Base-by-base conservation (phyloP, 345 rosid species). In the Erucastrum elatum region DNA sequence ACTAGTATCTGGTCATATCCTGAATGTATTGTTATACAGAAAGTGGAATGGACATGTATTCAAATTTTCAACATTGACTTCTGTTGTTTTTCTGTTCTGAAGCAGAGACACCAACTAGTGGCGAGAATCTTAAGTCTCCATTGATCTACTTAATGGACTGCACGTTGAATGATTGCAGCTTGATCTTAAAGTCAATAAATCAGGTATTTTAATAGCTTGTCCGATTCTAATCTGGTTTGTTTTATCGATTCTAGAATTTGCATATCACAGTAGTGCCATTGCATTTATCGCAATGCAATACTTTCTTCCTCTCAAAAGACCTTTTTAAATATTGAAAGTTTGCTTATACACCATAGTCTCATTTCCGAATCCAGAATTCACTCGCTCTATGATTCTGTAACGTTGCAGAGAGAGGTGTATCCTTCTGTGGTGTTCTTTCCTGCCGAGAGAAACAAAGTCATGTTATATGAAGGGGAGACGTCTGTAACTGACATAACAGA, bases 161-260 rank as follows among this genome's bases (percentile, higher is more conserved):
- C 87, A 88, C 94, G 61, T 75, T 90, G 86, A 94, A 91, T 71
- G 98, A 94, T 74, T 94, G 98, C 90, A 86, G 89, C 85, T 84
- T 79, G 67, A 90, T 88, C 70, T 80, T 92, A 53, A 88, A 86
- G 72, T 85, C 94, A 64, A 59, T 85, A 25, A 77, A 84, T 77
- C 88, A 87, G 98, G 98, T 92, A 77, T 81, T 49, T 65, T 25
- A 44, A 82, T 70, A 68, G 49, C 51, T 56, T 61, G 12, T 17
- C 29, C 39, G 69, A 63, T 15, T 70, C 64, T 62, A 62, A 21
- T 74, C 21, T 27, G 12, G 27, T 49, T 74, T 75, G 53, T 64
- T 37, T 56, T 6, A 39, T 55, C n/a, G 21, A 63, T 34, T 39
- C 12, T 64, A 6, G 71, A 35, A 68, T 64, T 3, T 74, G 51